Conservation (phyloP, 1,284 basidiomycete species). For the Moniliophthora roreri region DNA sequence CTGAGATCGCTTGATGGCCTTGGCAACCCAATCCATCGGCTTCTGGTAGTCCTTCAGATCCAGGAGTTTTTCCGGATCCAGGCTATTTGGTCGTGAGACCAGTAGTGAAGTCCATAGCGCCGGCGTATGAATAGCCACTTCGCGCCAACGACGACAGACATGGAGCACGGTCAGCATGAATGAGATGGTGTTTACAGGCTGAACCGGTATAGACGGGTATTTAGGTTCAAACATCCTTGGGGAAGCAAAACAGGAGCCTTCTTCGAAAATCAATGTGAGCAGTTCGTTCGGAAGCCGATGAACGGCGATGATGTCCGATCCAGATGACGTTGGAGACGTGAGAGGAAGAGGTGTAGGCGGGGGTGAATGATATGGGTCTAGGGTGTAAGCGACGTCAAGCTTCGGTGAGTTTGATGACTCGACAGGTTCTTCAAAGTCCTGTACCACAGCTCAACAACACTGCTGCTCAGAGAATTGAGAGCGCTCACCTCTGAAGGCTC, state of each 20-base stretch:
- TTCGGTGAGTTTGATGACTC: background rate
- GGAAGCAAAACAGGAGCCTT: conserved; percentile 14
- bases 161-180: conserved; percentile 14
- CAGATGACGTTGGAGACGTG: too few species aligned
- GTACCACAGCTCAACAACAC: background rate
- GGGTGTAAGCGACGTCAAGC: background rate
- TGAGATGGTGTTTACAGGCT: conserved; percentile 11
- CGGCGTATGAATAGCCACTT: conserved; percentile 15
- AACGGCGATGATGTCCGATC: conserved; percentile 3
- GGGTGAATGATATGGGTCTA: conserved; percentile 1
- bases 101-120: conserved; percentile 15
- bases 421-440: background rate
- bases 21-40: conserved; percentile 12
- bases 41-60: conserved; percentile 12
- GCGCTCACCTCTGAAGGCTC: background rate
- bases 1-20: conserved; percentile 13
- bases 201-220: conserved; percentile 14
- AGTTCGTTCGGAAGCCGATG: conserved; percentile 17
- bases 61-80: conserved; percentile 12
- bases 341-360: conserved; percentile 1
- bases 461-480: background rate
- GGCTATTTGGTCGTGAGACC: conserved; percentile 12
- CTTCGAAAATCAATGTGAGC: conserved; percentile 15
- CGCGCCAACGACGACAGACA: conserved; percentile 16
- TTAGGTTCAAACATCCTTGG: conserved; percentile 11